These are phyloP conservation scores for Dryas alaskensis DNA, from an alignment of 306 rosid genomes.

Conservation along the genomic window DNA sequence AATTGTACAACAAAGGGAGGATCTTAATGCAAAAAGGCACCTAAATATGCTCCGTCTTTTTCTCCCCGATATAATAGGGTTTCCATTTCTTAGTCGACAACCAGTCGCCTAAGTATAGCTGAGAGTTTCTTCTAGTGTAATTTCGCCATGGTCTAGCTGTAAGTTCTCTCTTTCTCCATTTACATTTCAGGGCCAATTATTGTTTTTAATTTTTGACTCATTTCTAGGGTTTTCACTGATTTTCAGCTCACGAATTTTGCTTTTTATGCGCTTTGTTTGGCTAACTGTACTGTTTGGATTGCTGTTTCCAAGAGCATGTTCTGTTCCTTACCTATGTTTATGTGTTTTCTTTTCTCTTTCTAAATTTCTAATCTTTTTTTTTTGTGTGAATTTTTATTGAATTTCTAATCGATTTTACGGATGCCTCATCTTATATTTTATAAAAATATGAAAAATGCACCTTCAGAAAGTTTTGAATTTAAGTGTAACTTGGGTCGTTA, in stretches of 20 bases:
- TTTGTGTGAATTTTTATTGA: background rate
- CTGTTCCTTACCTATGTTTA: background rate
- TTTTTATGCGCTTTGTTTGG: background rate
- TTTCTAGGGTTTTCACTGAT: slow-evolving; percentile 10
- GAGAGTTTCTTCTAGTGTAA: slow-evolving; percentile 3
- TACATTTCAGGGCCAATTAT: background rate
- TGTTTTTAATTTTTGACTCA: background rate
- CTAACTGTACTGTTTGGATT: background rate
- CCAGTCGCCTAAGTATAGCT: slow-evolving; percentile 11
- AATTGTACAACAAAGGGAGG: slow-evolving; percentile 19
- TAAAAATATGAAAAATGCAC: background rate
- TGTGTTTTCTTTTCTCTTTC: background rate
- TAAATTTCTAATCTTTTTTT: background rate
- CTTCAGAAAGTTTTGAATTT: slow-evolving; percentile 2
- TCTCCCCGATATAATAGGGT: slow-evolving; percentile 33
- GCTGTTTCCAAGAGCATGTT: slow-evolving; percentile 2
- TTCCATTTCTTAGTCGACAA: slow-evolving; percentile 24
- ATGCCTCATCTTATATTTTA: background rate
- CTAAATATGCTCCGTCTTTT: slow-evolving; percentile 17
- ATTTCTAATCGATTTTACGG: background rate
- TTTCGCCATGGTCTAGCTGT: slow-evolving; percentile 19
- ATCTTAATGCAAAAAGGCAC: slow-evolving; percentile 28
- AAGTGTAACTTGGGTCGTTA: background rate
- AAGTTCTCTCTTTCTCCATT: slow-evolving; percentile 7
- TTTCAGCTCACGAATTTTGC: background rate